phyloP scores from a whole-genome alignment of 331 rosid genomes.

The Acacia pycnantha region DNA sequence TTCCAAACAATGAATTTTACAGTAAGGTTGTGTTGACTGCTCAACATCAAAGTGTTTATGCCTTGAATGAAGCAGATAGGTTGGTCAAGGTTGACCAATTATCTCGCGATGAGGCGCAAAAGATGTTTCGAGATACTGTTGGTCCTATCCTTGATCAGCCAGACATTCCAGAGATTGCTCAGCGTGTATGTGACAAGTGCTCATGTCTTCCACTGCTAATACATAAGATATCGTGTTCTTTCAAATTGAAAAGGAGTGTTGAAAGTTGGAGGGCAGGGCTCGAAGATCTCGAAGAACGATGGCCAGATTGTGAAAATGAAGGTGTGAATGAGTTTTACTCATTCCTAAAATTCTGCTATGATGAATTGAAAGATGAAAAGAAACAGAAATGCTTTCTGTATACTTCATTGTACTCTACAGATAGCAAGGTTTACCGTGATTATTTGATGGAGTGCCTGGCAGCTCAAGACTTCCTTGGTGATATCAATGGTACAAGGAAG shows the following conservation, averaged over 20 bases:
- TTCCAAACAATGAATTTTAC: conserved; percentile 1
- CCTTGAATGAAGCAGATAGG: conserved; percentile 4
- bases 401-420: conserved; percentile 1
- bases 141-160: neutral
- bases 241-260: neutral
- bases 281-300: neutral
- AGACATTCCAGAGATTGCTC: neutral
- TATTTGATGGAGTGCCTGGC: conserved; percentile 25
- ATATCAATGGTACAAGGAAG: neutral
- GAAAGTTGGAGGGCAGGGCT: neutral
- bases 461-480: neutral
- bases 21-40: conserved; percentile 39
- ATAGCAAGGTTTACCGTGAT: conserved; percentile 1
- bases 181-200: conserved; percentile 36
- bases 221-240: conserved; percentile 25
- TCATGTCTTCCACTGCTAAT: conserved; percentile 37
- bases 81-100: conserved; percentile 2
- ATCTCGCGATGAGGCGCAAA: neutral
- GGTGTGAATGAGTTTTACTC: conserved; percentile 9
- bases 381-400: neutral
- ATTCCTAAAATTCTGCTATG: neutral
- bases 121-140: neutral
- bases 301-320: neutral
- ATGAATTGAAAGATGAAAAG: neutral
- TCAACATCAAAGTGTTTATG: neutral